Conservation (phyloP, 495 filamentous ascomycete species). For the Evansstolkia leycettana region DNA sequence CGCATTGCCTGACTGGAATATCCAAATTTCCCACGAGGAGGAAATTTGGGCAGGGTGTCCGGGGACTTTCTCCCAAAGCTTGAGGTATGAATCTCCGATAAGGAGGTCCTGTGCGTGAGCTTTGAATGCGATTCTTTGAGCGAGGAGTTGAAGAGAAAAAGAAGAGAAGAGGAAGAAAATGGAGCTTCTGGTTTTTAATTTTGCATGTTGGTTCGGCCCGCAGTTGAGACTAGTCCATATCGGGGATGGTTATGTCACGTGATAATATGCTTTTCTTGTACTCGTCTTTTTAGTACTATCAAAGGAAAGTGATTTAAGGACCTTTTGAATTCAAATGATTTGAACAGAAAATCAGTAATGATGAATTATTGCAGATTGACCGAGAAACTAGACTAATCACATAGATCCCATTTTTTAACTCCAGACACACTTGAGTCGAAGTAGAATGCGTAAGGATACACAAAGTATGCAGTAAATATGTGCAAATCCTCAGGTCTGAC, state of each 20-base stretch:
- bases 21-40: conserved; percentile 4
- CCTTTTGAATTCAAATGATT: conserved; percentile 6
- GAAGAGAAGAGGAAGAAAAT: conserved; percentile 1
- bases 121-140: conserved; percentile 99
- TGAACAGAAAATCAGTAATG: too few relatives aligned
- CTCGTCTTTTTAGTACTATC: too few relatives aligned
- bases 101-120: conserved; percentile 74
- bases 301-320: too few relatives aligned
- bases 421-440: background rate
- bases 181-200: conserved; percentile 13
- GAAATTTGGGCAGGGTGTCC: conserved; percentile 58
- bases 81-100: conserved; percentile 11
- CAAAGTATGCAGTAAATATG: too few relatives aligned
- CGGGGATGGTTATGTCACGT: conserved; percentile 11
- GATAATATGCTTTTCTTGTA: conserved; percentile 12
- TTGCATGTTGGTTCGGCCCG: background rate
- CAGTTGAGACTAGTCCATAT: background rate
- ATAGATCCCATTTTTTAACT: background rate
- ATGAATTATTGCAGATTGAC: too few relatives aligned
- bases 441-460: background rate
- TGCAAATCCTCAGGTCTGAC: too few relatives aligned
- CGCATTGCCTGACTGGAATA: conserved; percentile 46
- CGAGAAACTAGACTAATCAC: too few relatives aligned
- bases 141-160: conserved; percentile 62
- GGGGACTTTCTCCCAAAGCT: conserved; percentile 99